Percentiles rank a stretch among this genome's conserved stretches.
These are phyloP conservation scores for Diutina pseudorugosa DNA, from an alignment of 1,139 yeast species.

Conservation along the genomic window DNA sequence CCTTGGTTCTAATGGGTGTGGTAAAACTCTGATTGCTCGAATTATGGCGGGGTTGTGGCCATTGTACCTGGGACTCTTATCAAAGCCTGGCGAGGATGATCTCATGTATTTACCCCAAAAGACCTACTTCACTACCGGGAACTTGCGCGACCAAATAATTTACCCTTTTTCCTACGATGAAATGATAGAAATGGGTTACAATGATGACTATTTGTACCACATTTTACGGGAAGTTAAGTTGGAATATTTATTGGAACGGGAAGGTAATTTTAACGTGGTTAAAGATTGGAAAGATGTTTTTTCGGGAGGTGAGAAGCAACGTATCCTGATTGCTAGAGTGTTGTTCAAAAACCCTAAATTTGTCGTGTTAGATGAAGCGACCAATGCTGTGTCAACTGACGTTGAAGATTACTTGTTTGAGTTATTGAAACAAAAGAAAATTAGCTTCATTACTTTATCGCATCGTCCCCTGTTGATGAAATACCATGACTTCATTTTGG, in stretches of 20 bases:
- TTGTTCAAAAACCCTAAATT: conserved; percentile 72
- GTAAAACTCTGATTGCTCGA: conserved; percentile 80
- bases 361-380: conserved; percentile 84
- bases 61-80: conserved; percentile 66
- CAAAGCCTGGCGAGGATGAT: conserved; percentile 67
- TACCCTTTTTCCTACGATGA: conserved; percentile 74
- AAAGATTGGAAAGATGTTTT: conserved; percentile 87
- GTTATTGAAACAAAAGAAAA: conserved; percentile 52
- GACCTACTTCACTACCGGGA: conserved; percentile 68
- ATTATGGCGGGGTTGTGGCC: conserved; percentile 91
- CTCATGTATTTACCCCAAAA: conserved; percentile 72
- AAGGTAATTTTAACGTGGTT: conserved; percentile 46
- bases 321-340: conserved; percentile 81
- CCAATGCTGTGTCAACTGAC: conserved; percentile 86
- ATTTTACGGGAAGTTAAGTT: conserved; percentile 67
- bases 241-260: conserved; percentile 60
- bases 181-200: conserved; percentile 61
- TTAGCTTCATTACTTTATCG: conserved; percentile 73
- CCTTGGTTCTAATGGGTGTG: conserved; percentile 81
- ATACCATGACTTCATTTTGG: conserved; percentile 69
- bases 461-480: conserved; percentile 80
- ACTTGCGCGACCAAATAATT: conserved; percentile 76
- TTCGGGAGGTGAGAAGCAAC: conserved; percentile 93
- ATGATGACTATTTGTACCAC: conserved; percentile 57
- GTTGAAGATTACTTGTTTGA: conserved; percentile 86